These are phyloP conservation scores for Penicilliopsis zonata DNA, from an alignment of 495 filamentous ascomycete genomes.

Conservation along the genomic window DNA sequence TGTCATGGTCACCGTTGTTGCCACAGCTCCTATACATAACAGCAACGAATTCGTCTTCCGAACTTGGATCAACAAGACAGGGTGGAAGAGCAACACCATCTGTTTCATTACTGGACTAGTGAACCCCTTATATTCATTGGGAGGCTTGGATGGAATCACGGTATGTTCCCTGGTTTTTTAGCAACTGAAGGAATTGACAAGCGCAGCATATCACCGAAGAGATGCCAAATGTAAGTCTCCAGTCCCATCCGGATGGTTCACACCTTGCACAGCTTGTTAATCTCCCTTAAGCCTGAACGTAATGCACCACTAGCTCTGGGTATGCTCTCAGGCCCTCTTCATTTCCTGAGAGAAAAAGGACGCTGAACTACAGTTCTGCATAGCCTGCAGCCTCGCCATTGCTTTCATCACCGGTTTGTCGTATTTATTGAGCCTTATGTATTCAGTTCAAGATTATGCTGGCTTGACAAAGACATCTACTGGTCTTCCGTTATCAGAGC, in stretches of 20 bases:
- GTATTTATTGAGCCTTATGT: slow-evolving; percentile 33
- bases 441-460: slow-evolving; percentile 31
- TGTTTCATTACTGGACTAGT: slow-evolving; percentile 68
- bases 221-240: slow-evolving; percentile 47
- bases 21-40: slow-evolving; percentile 39
- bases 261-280: neutral
- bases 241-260: slow-evolving; percentile 1
- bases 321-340: slow-evolving; percentile 3
- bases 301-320: slow-evolving; percentile 22
- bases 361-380: neutral
- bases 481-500: slow-evolving; percentile 57
- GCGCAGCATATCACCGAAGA: slow-evolving; percentile 67
- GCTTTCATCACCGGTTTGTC: slow-evolving; percentile 31
- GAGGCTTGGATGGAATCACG: slow-evolving; percentile 48
- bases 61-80: slow-evolving; percentile 53
- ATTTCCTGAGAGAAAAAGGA: neutral
- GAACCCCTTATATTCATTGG: slow-evolving; percentile 67
- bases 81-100: slow-evolving; percentile 53
- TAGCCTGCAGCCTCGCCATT: slow-evolving; percentile 28
- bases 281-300: slow-evolving; percentile 11
- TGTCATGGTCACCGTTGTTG: slow-evolving; percentile 59
- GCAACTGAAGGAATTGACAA: neutral
- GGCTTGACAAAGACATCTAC: slow-evolving; percentile 22
- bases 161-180: slow-evolving; percentile 18
- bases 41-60: slow-evolving; percentile 48